Conservation (phyloP, 345 rosid species). For the Geranium rotundifolium region DNA sequence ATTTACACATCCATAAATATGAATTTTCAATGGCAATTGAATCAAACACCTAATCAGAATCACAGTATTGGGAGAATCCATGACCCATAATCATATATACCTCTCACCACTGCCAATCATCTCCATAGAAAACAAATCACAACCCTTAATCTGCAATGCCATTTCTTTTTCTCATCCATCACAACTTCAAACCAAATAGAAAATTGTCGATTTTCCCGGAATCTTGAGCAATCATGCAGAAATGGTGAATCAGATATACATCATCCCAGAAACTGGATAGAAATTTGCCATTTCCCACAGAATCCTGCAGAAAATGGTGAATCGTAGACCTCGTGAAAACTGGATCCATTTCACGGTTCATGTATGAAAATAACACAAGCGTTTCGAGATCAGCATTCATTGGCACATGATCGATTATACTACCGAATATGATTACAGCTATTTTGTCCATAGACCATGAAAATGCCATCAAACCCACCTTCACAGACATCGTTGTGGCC, state of each 20-base stretch:
- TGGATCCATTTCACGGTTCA: background rate
- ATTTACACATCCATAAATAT: too few species aligned
- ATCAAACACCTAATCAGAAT: too few species aligned
- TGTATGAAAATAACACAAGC: background rate
- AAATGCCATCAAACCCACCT: slow-evolving; percentile 17
- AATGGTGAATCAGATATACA: background rate
- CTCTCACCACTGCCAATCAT: too few species aligned
- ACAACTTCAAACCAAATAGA: background rate
- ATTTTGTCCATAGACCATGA: background rate
- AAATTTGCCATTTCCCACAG: too few species aligned
- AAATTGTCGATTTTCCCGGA: background rate
- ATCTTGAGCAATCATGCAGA: background rate
- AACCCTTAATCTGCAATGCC: background rate
- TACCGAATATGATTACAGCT: background rate
- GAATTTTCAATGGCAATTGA: too few species aligned
- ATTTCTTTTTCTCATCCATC: background rate
- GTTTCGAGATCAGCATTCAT: too few species aligned
- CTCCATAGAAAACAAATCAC: too few species aligned
- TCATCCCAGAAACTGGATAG: too few species aligned
- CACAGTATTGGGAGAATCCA: too few species aligned
- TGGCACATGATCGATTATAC: too few species aligned
- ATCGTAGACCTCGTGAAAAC: background rate
- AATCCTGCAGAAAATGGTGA: too few species aligned
- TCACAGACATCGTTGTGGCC: slow-evolving; percentile 45
- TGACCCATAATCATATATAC: too few species aligned